Conservation (phyloP, 805 yeast genomes). For the Nakazawaea siamensis region DNA sequence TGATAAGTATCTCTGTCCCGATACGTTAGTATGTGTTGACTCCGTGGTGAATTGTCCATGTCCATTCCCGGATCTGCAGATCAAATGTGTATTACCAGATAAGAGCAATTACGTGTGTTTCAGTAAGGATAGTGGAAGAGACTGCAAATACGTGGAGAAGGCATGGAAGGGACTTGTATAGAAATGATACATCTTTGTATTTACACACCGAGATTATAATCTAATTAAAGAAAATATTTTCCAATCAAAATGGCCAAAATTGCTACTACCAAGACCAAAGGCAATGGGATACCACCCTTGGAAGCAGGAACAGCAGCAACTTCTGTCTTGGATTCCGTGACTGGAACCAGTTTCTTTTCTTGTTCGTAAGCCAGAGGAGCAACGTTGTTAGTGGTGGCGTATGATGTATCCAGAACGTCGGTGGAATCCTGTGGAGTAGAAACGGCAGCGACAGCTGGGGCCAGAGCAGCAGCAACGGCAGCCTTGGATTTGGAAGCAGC, state of each 20-base stretch:
- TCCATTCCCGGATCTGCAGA: conserved; percentile 77
- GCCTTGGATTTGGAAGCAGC: background rate
- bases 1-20: conserved; percentile 68
- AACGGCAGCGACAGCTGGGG: background rate
- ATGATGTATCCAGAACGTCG: too few species aligned
- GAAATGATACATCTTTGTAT: conserved; percentile 6
- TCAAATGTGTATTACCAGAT: conserved; percentile 72
- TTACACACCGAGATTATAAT: background rate
- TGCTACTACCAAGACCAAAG: conserved; percentile 6
- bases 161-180: conserved; percentile 55
- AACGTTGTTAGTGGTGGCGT: background rate
- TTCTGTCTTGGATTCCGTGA: background rate
- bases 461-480: background rate
- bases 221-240: conserved; percentile 5
- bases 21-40: conserved; percentile 71
- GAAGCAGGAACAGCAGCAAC: conserved; percentile 1
- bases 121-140: conserved; percentile 63
- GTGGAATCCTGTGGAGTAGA: background rate
- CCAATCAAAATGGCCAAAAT: conserved; percentile 9
- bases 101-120: conserved; percentile 65
- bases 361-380: background rate
- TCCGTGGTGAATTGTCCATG: conserved; percentile 77
- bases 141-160: conserved; percentile 78
- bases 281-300: conserved; percentile 10
- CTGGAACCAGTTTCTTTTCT: background rate